Conservation (phyloP, 805 yeast genomes). For the Kazachstania taianensis region DNA sequence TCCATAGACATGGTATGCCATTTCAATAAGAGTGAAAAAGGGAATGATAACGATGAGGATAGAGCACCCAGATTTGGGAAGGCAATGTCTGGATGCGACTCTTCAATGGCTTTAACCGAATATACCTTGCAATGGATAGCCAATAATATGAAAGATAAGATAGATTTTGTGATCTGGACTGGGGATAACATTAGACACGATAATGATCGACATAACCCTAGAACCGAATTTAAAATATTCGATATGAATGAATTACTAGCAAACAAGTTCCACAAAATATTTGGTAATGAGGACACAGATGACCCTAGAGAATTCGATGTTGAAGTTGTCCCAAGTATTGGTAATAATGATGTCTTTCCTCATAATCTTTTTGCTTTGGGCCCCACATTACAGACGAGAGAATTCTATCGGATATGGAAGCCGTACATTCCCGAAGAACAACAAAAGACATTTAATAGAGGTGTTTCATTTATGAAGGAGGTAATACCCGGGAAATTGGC, state of each 20-base stretch:
- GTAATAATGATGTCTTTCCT: conserved; percentile 84
- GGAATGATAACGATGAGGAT: conserved; percentile 23
- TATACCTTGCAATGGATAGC: conserved; percentile 60
- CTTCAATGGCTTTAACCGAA: conserved; percentile 52
- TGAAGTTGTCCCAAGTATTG: conserved; percentile 58
- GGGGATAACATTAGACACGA: conserved; percentile 86
- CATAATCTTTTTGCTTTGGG: conserved; percentile 81
- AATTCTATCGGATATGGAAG: conserved; percentile 64
- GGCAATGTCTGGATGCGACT: conserved; percentile 68
- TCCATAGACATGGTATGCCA: conserved; percentile 49
- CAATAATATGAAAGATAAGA: conserved; percentile 55
- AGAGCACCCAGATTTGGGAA: conserved; percentile 62
- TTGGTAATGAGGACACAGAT: conserved; percentile 37
- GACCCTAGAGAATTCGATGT: conserved; percentile 39
- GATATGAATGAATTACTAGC: conserved; percentile 56
- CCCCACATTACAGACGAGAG: conserved; percentile 80
- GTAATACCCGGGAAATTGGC: conserved; percentile 76
- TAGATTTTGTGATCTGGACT: conserved; percentile 84
- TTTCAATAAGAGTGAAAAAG: conserved; percentile 9
- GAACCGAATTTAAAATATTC: conserved; percentile 63
- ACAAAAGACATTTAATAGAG: conserved; percentile 60
- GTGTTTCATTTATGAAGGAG: conserved; percentile 65
- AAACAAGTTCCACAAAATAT: conserved; percentile 39
- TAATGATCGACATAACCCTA: conserved; percentile 62
- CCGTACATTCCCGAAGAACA: conserved; percentile 68